Evolutionary conservation across 345 rosid genomes (phyloP).

Genomic region (Syzygium aqueum): DNA sequence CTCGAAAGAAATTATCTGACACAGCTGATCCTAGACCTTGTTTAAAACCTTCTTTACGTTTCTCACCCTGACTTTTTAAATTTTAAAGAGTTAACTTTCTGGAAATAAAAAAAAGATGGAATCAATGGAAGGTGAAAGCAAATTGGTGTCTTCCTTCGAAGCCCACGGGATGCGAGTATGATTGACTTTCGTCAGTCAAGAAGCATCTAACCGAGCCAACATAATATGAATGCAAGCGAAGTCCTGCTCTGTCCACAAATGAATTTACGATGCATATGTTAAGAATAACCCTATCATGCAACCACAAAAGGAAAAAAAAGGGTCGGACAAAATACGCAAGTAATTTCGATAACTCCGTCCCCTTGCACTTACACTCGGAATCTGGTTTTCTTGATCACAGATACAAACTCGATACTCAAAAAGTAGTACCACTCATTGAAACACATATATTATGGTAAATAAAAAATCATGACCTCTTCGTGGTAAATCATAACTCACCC

Average conservation of each 20-base stretch:
- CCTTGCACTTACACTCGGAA: not conserved
- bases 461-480: not conserved
- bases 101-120: not conserved
- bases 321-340: not conserved
- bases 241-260: not conserved
- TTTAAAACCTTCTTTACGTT: not conserved
- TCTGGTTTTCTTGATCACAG: not conserved
- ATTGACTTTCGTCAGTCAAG: not conserved
- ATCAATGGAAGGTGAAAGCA: not conserved
- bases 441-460: not conserved
- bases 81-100: not conserved
- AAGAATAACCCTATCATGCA: not conserved
- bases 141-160: not conserved
- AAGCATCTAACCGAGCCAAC: not conserved
- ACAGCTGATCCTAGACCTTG: not conserved
- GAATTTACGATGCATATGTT: not conserved
- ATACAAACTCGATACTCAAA: not conserved
- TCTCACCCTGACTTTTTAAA: not conserved
- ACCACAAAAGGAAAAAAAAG: not conserved
- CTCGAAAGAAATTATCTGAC: not conserved
- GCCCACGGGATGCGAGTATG: not conserved
- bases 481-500: not conserved
- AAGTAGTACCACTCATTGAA: not conserved
- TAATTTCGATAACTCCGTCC: not conserved
- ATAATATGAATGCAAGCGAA: not conserved